These are phyloP conservation scores for Boletus huronensis DNA, from an alignment of 768 basidiomycete species.

Conservation along the genomic window DNA sequence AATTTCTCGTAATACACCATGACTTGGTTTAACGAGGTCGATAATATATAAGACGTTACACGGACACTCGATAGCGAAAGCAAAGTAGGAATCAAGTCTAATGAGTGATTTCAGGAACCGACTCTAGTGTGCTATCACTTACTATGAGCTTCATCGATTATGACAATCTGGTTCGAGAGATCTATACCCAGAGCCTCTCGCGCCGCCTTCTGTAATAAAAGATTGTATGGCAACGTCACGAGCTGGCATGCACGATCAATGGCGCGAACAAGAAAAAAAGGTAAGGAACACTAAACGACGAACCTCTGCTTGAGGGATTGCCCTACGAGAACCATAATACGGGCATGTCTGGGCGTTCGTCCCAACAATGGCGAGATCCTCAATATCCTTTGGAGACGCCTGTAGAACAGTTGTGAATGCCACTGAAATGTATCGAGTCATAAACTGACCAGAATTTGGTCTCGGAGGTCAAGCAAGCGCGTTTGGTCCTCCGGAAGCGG, in stretches of 20 bases:
- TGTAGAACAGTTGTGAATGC: slow-evolving; percentile 27
- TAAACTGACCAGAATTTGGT: slow-evolving; percentile 68
- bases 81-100: slow-evolving; percentile 87
- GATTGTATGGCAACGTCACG: slow-evolving; percentile 91
- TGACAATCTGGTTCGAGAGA: slow-evolving; percentile 76
- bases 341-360: slow-evolving; percentile 72
- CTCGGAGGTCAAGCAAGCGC: slow-evolving; percentile 76
- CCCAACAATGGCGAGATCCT: slow-evolving; percentile 80
- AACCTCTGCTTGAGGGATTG: slow-evolving; percentile 90
- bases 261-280: background rate
- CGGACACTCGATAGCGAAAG: slow-evolving; percentile 78
- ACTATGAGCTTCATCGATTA: slow-evolving; percentile 98
- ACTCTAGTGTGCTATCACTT: slow-evolving; percentile 29
- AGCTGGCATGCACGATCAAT: slow-evolving; percentile 45
- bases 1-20: slow-evolving; percentile 75
- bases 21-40: slow-evolving; percentile 69
- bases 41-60: slow-evolving; percentile 55
- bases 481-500: slow-evolving; percentile 67
- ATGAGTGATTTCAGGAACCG: slow-evolving; percentile 3
- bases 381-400: slow-evolving; percentile 92
- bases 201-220: slow-evolving; percentile 77
- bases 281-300: slow-evolving; percentile 4
- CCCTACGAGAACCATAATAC: slow-evolving; percentile 87
- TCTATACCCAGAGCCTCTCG: slow-evolving; percentile 87
- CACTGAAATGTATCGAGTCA: background rate